These are phyloP conservation scores for Pleurozium schreberi DNA, from an alignment of 225 moss, liverwort and hornwort species.

Conservation along the genomic window DNA sequence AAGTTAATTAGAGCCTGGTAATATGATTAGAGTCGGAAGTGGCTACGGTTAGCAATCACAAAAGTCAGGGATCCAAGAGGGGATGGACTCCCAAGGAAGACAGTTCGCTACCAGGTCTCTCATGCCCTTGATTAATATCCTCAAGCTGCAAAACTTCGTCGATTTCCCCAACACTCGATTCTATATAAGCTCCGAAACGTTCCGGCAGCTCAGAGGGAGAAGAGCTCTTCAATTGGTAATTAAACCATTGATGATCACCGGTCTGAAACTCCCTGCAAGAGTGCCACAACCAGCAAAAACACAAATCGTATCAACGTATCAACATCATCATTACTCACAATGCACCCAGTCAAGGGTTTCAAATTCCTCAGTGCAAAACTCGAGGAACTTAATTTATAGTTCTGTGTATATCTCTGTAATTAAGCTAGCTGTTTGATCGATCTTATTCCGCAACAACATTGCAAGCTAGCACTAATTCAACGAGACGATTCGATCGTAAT, in stretches of 20 bases:
- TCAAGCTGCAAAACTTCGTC: neutral
- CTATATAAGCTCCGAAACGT: no score
- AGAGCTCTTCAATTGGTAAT: neutral
- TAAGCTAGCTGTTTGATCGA: neutral
- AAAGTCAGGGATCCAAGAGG: neutral
- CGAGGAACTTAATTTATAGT: neutral
- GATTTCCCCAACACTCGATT: neutral
- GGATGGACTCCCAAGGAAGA: neutral
- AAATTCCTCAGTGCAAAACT: neutral
- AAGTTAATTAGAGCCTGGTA: neutral
- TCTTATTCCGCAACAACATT: neutral
- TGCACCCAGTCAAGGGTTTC: neutral
- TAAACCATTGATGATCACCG: neutral
- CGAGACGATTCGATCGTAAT: neutral
- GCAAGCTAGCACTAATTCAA: neutral
- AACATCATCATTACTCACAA: neutral
- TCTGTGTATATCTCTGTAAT: neutral
- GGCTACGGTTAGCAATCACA: neutral
- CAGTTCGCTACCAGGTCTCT: slow-evolving; percentile 8
- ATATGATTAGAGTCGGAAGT: no score
- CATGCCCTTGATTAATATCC: neutral
- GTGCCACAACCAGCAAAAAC: neutral
- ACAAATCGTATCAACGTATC: neutral
- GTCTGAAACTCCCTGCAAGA: neutral
- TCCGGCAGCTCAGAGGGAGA: neutral